These are phyloP conservation scores for Psilocybe cubensis DNA, from an alignment of 768 basidiomycete genomes.

Conservation along the genomic window DNA sequence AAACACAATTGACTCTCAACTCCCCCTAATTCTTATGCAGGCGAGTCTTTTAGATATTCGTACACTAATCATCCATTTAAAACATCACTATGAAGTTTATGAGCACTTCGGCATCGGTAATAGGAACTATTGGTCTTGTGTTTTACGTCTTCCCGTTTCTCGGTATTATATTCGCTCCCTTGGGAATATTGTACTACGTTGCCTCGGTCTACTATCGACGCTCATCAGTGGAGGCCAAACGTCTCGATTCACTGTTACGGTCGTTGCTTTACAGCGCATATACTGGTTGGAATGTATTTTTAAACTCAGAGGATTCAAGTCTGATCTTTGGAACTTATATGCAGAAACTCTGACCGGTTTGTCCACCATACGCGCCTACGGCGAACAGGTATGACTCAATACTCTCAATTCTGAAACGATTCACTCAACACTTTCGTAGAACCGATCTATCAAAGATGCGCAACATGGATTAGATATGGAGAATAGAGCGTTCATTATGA, in stretches of 20 bases:
- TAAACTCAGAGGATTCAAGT: not conserved
- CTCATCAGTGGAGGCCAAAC: constrained; percentile 66
- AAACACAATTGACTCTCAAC: constrained; percentile 55
- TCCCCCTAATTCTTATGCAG: constrained; percentile 51
- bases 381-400: constrained; percentile 44
- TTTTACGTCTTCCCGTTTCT: constrained; percentile 73
- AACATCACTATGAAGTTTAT: constrained; percentile 36
- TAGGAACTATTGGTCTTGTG: constrained; percentile 61
- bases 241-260: constrained; percentile 64
- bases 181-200: constrained; percentile 54
- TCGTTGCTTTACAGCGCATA: constrained; percentile 61
- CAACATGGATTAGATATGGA: constrained; percentile 60
- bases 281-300: constrained; percentile 42
- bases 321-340: not conserved
- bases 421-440: constrained; percentile 28
- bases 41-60: constrained; percentile 23
- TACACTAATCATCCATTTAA: too few species aligned
- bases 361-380: constrained; percentile 64
- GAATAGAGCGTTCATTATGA: constrained; percentile 68
- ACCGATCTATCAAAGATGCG: constrained; percentile 51
- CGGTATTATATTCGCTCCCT: constrained; percentile 63
- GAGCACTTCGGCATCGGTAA: constrained; percentile 42
- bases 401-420: not conserved
- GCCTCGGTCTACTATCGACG: constrained; percentile 61
- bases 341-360: constrained; percentile 66